Evolutionary conservation across 768 basidiomycete genomes (phyloP).

Genomic region (Trametes cinnabarina): DNA sequence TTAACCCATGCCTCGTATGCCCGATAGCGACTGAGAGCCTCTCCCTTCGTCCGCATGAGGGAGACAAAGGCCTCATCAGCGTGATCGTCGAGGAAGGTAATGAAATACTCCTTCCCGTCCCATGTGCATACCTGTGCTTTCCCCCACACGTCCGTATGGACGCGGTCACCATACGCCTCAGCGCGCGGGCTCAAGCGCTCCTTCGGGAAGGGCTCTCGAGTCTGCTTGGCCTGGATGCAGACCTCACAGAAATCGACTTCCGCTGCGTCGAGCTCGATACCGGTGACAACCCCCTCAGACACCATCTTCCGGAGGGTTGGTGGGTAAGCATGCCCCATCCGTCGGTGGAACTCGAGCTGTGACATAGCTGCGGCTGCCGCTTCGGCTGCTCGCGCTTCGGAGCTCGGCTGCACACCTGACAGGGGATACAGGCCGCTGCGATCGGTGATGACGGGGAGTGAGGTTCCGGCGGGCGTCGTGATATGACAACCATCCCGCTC

Average conservation of each 20-base stretch:
- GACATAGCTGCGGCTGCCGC: background rate
- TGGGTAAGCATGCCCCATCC: slow-evolving; percentile 14
- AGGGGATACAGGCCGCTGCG: slow-evolving; percentile 7
- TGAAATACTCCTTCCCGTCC: slow-evolving; percentile 15
- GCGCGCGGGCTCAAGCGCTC: slow-evolving; percentile 2
- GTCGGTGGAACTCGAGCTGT: slow-evolving; percentile 11
- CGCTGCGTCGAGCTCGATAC: slow-evolving; percentile 1
- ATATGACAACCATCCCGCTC: background rate
- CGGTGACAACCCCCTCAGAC: background rate
- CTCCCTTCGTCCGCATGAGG: slow-evolving; percentile 12
- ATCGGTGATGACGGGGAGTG: background rate
- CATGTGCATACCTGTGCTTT: slow-evolving; percentile 25
- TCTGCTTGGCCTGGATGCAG: slow-evolving; percentile 5
- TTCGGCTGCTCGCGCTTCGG: background rate
- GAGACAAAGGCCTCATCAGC: slow-evolving; percentile 10
- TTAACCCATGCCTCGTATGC: slow-evolving; percentile 19
- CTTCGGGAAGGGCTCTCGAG: background rate
- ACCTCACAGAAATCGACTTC: slow-evolving; percentile 5
- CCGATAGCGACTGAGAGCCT: slow-evolving; percentile 12
- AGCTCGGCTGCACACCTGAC: background rate
- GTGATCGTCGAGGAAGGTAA: slow-evolving; percentile 27
- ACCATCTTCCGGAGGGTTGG: slow-evolving; percentile 1
- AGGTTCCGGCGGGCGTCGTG: background rate
- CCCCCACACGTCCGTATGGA: slow-evolving; percentile 40
- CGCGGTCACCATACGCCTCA: slow-evolving; percentile 27